Base-by-base conservation (phyloP, 345 rosid species). In the Aquilaria malaccensis region DNA sequence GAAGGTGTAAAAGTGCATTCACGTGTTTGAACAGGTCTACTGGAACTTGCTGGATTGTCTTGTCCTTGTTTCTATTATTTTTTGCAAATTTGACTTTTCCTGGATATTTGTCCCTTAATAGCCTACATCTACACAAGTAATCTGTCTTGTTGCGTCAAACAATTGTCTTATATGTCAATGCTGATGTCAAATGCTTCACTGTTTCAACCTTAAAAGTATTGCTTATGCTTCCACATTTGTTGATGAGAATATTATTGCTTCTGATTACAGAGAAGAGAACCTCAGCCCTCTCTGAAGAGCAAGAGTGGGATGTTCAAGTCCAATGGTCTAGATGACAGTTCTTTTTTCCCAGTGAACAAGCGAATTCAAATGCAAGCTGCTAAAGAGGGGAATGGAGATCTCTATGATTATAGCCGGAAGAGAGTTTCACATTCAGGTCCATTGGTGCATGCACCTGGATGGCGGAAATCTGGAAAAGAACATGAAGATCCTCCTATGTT, bases 361-460 rank as follows among this genome's bases (percentile, higher is more conserved):
- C 59, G 75, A 15, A 77, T 77, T 64, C 78, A 72, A 49, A 14
- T 64, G 33, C 76, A 73, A 56, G 69, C 51, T 41, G 50, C 58
- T 10, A 84, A 68, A 58, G 83, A 80, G 51, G 67, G 59, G 45
- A 80, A 69, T 56, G 69, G 64, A 77, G 83, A 77, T 54, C 60
- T 66, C 48, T 9, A 13, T 45, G 81, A 72, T 22, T 66, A 73
- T 56, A 74, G 69, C 11, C 67, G 64, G 6, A 67, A 50, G 71
- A 74, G 79, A 66, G 79, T 74, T 50, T 80, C 88, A 6, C 79
- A 74, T 69, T 82, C 94, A 6, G 94, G 88, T 49, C 89, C 94
- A 11, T 58, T 84, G 64, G 76, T 72, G 57, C 79, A 63, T 9
- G 81, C 81, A 12, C 30, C 56, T 12, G 65, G 67, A 63, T 72